A percentile compares a stretch with the other conserved stretches of the same genome.
phyloP scores from a whole-genome alignment of 345 rosid species.

The Sisymbrium irio region DNA sequence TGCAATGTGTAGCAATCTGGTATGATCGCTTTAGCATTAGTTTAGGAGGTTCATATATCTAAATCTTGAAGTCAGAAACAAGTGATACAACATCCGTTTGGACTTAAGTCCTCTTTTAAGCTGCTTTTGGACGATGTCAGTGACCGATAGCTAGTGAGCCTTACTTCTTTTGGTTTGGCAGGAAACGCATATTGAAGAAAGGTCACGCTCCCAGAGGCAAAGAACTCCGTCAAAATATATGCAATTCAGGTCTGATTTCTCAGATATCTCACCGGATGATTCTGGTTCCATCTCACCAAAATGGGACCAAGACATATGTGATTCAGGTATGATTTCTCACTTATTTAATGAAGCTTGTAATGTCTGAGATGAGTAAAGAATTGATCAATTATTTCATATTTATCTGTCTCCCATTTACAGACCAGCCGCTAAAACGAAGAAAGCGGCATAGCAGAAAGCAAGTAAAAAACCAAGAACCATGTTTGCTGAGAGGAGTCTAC shows the following conservation, averaged over 20 bases:
- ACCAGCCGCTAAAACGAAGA: conserved; percentile 80
- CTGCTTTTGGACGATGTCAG: not conserved
- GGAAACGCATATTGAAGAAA: conserved; percentile 4
- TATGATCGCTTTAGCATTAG: not conserved
- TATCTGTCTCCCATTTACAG: conserved; percentile 36
- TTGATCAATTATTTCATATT: not conserved
- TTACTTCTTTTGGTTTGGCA: conserved; percentile 10
- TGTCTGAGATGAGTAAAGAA: not conserved
- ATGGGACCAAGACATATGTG: conserved; percentile 4
- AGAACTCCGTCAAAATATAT: conserved; percentile 9
- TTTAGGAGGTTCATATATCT: not conserved
- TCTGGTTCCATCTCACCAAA: conserved; percentile 21
- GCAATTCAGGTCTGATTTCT: conserved; percentile 21
- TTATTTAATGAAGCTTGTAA: not conserved
- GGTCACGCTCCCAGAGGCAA: not conserved
- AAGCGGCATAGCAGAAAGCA: conserved; percentile 89
- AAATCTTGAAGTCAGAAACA: not conserved
- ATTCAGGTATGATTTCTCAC: conserved; percentile 1
- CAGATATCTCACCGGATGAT: conserved; percentile 12
- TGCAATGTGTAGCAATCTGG: not conserved
- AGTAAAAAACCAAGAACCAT: conserved; percentile 82
- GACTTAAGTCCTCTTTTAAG: not conserved
- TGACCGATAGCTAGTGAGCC: not conserved
- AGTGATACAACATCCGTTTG: not conserved
- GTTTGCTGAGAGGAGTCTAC: conserved; percentile 97